phyloP scores from a whole-genome alignment of 164 flowering plant genomes.

The Warburgia ugandensis region DNA sequence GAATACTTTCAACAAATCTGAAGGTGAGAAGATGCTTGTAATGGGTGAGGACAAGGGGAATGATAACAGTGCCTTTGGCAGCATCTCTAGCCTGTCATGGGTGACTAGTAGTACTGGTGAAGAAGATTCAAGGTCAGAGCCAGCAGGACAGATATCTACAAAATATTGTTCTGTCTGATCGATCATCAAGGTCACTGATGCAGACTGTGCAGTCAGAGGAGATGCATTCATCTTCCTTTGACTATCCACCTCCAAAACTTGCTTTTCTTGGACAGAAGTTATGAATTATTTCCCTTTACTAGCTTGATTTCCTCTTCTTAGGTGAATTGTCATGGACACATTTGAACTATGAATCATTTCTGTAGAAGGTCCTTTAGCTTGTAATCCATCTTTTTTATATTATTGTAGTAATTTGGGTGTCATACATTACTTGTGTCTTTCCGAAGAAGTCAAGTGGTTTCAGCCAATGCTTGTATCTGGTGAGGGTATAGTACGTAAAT shows the following conservation, averaged over 20 bases:
- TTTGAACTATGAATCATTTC: too few relatives aligned
- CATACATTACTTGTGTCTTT: too few relatives aligned
- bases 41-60: conserved; percentile 14
- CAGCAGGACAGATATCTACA: conserved; percentile 9
- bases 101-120: conserved; percentile 10
- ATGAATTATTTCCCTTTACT: too few relatives aligned
- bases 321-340: too few relatives aligned
- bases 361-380: too few relatives aligned
- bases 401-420: too few relatives aligned
- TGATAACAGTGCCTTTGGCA: conserved; percentile 13
- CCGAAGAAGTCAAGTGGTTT: too few relatives aligned
- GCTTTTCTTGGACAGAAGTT: conserved; percentile 43
- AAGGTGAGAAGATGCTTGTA: conserved; percentile 12
- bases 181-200: conserved; percentile 10
- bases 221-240: conserved; percentile 14
- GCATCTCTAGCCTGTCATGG: conserved; percentile 17
- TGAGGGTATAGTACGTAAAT: too few relatives aligned
- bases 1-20: too few relatives aligned
- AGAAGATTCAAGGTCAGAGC: conserved; percentile 18
- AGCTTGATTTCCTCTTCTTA: too few relatives aligned
- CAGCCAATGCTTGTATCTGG: too few relatives aligned
- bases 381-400: too few relatives aligned
- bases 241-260: conserved; percentile 24
- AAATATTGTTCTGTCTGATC: conserved; percentile 13
- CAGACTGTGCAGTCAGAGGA: conserved; percentile 18